Base-by-base conservation (phyloP, 495 filamentous ascomycete genomes). In the Clavariopsis aquatica region DNA sequence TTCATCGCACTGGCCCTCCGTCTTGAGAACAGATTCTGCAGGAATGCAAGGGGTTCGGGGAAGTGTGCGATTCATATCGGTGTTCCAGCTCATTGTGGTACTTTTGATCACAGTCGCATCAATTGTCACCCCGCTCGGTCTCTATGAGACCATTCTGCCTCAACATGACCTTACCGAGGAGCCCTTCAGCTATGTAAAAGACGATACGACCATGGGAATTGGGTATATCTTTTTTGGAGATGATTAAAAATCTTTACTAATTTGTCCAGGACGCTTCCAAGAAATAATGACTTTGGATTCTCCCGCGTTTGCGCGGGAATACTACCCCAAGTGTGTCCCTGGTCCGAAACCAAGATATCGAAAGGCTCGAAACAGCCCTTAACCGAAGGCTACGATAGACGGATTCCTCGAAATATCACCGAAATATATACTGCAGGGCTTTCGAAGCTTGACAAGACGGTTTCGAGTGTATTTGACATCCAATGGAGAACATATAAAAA, bases 391-490 rank as follows among this genome's bases (percentile, higher is more conserved):
- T 61, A 67, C 52, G 34, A 61, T 23, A 38, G 41, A 28, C 15
- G 27, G 1, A 47, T 80, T 19, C 76, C 78, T 0, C 41, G 61
- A 23, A 59, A 65, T 7, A 26, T 77, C 5, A 57, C 45, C 6
- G 71, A 77, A 0, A 61, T 78, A 34, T 79, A 73, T 58, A 69
- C 68, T 0, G 76, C 74, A 38, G 78, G 76, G 0, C 68, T 66
- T 4, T 23, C 22, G 19, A 15, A 49, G 26, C 12, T 57, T 45
- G 43, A 61, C 0, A 68, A 64, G 17, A 76, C 77, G 0, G 72
- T 80, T 1, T 75, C 75, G 1, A 78, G 72, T 55, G 71, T 75
- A 24, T 76, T 78, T 55, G 78, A 80, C 52, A 78, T 80, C 24
- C 71, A 79, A 57, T 78, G 69, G 54, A 70, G 64, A 19, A 76